Percentiles rank a stretch among this genome's conserved stretches.
These are phyloP conservation scores for Daldinia bambusicola DNA, from an alignment of 495 filamentous ascomycete genomes.

Conservation along the genomic window DNA sequence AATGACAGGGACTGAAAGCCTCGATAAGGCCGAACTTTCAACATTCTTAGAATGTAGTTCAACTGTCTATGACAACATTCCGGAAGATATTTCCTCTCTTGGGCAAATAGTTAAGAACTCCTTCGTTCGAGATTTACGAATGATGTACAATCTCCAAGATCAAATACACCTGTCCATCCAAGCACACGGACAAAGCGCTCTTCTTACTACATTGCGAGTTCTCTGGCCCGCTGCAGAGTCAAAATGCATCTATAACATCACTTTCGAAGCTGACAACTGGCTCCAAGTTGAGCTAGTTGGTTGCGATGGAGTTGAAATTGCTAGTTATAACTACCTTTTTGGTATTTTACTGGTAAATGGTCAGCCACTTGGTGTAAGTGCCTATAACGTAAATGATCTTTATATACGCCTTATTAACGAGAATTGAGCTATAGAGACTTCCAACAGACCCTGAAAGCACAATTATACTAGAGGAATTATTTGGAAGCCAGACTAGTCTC, in stretches of 20 bases:
- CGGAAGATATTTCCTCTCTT: conserved; percentile 31
- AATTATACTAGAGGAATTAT: conserved; percentile 55
- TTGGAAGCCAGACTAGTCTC: conserved; percentile 57
- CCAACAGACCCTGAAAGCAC: conserved; percentile 54
- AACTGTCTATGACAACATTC: conserved; percentile 44
- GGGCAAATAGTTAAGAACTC: conserved; percentile 26
- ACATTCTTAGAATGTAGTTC: conserved; percentile 48
- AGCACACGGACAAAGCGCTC: not conserved
- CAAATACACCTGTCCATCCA: conserved; percentile 36
- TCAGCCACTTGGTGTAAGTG: conserved; percentile 46
- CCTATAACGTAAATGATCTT: not conserved
- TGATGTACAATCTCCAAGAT: conserved; percentile 32
- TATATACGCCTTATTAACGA: conserved; percentile 18
- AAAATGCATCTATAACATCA: conserved; percentile 15
- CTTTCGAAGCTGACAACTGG: conserved; percentile 20
- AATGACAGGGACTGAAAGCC: conserved; percentile 5
- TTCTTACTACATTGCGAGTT: conserved; percentile 9
- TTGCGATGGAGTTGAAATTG: conserved; percentile 25
- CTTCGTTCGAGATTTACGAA: conserved; percentile 43
- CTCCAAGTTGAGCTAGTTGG: conserved; percentile 17
- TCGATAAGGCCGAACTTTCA: conserved; percentile 28
- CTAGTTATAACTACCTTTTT: conserved; percentile 57
- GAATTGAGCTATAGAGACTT: conserved; percentile 41
- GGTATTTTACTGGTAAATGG: conserved; percentile 61
- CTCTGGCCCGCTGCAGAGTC: conserved; percentile 31